Percentiles rank a stretch among this genome's conserved stretches.
These are phyloP conservation scores for Metschnikowia amazonensis DNA, from an alignment of 805 yeast species.

Conservation along the genomic window DNA sequence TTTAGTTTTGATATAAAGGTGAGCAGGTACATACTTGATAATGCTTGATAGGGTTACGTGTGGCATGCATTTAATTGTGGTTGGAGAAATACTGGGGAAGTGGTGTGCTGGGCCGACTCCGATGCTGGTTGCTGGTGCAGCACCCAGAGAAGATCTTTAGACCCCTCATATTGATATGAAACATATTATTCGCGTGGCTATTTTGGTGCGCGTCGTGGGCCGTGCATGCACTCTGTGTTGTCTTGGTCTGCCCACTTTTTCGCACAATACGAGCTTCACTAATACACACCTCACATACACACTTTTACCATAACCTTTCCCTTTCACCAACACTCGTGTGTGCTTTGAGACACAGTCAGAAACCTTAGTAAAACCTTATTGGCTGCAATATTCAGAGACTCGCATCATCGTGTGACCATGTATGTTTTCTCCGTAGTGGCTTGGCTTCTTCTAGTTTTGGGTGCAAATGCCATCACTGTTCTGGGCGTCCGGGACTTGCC, in stretches of 20 bases:
- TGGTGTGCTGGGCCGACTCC: not conserved
- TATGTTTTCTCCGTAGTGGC: not conserved
- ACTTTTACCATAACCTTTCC: too few relatives aligned
- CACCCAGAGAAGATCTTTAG: too few relatives aligned
- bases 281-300: too few relatives aligned
- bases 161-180: not conserved
- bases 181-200: not conserved
- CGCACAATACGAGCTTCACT: not conserved
- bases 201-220: not conserved
- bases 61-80: too few relatives aligned
- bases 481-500: constrained; percentile 15
- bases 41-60: too few relatives aligned
- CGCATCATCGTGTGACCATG: not conserved
- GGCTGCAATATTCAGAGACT: not conserved
- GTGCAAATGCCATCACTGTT: constrained; percentile 8
- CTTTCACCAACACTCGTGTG: not conserved
- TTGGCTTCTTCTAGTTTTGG: constrained; percentile 4
- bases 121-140: not conserved
- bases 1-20: too few relatives aligned
- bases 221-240: not conserved
- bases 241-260: not conserved
- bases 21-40: too few relatives aligned
- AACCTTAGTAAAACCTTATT: not conserved
- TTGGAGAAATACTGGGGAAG: too few relatives aligned
- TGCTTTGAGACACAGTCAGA: not conserved